A percentile compares a stretch with the other conserved stretches of the same genome.
phyloP scores from a whole-genome alignment of 2,329 filamentous ascomycete species.

The Pyricularia pennisetigena region DNA sequence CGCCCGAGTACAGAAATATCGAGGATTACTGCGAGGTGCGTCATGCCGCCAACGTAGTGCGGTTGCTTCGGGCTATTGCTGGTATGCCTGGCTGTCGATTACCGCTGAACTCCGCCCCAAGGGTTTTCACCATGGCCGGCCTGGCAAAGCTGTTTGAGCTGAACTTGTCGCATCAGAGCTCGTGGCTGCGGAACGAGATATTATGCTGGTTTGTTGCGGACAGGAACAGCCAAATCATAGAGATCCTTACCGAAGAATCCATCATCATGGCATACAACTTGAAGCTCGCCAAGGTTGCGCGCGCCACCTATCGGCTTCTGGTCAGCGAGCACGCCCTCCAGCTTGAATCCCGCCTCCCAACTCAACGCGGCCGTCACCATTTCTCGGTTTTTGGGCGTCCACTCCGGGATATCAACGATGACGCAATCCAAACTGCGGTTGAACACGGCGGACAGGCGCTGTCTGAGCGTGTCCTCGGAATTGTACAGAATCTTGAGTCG shows the following conservation, averaged over 20 bases:
- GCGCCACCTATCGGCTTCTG: conserved; percentile 46
- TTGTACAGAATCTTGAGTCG: conserved; percentile 21
- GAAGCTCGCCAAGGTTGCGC: conserved; percentile 29
- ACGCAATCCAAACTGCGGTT: conserved; percentile 42
- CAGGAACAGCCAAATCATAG: conserved; percentile 48
- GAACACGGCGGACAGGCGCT: conserved; percentile 44
- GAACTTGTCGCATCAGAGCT: conserved; percentile 13
- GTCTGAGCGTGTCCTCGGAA: conserved; percentile 30
- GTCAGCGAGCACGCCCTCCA: conserved; percentile 52
- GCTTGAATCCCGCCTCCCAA: conserved; percentile 19
- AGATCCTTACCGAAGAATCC: conserved; percentile 51
- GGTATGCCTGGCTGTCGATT: conserved; percentile 34
- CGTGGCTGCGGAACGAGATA: conserved; percentile 38
- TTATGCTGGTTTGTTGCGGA: conserved; percentile 47
- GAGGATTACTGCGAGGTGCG: conserved; percentile 55
- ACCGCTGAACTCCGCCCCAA: conserved; percentile 52
- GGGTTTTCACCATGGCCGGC: conserved; percentile 57
- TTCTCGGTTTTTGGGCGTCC: conserved; percentile 31
- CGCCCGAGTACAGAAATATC: conserved; percentile 15
- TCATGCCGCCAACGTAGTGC: conserved; percentile 53
- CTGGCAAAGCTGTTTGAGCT: conserved; percentile 51
- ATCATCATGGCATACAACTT: conserved; percentile 45
- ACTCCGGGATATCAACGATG: conserved; percentile 43
- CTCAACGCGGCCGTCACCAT: conserved; percentile 5
- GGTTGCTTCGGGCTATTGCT: conserved; percentile 47